phyloP scores from a whole-genome alignment of 129 eudicot species.

The Ambrosia trifida region DNA sequence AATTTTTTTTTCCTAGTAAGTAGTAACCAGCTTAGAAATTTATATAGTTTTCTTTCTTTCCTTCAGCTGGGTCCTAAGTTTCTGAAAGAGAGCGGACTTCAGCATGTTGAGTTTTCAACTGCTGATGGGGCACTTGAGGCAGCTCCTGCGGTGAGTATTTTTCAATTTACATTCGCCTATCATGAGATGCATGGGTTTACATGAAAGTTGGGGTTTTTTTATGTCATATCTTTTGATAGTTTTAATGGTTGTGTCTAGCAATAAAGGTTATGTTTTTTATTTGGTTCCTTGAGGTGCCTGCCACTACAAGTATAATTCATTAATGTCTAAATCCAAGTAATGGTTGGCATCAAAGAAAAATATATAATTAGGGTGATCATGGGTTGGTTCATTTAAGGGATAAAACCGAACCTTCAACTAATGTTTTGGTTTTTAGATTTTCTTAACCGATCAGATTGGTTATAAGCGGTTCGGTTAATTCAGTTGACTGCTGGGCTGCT shows the following conservation, averaged over 20 bases:
- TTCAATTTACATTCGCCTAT: constrained; percentile 9
- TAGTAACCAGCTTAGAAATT: not conserved
- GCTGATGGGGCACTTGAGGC: constrained; percentile 99
- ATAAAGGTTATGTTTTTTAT: not conserved
- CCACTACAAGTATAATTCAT: not conserved
- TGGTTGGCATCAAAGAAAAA: not conserved
- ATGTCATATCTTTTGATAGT: not conserved
- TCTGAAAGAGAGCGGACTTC: constrained; percentile 83
- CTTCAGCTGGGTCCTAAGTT: constrained; percentile 54
- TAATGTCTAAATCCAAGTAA: not conserved
- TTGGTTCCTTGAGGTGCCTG: constrained; percentile 17
- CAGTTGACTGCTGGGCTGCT: too few species aligned
- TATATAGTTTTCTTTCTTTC: constrained; percentile 7
- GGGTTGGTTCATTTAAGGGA: too few species aligned
- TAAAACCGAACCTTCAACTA: too few species aligned
- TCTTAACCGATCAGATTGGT: too few species aligned
- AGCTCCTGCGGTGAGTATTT: constrained; percentile 90
- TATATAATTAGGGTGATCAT: too few species aligned
- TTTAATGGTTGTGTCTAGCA: constrained; percentile 16
- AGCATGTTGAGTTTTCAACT: constrained; percentile 82
- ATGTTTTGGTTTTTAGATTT: too few species aligned
- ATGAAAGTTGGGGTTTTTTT: constrained; percentile 7
- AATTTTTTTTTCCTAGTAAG: constrained; percentile 12
- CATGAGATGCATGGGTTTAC: not conserved
- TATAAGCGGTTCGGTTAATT: too few species aligned